Evolutionary conservation across 352 stramenopile species (phyloP), one percentile per base, ranked within the genome.

Genomic region (Paralagenidium karlingii): DNA sequence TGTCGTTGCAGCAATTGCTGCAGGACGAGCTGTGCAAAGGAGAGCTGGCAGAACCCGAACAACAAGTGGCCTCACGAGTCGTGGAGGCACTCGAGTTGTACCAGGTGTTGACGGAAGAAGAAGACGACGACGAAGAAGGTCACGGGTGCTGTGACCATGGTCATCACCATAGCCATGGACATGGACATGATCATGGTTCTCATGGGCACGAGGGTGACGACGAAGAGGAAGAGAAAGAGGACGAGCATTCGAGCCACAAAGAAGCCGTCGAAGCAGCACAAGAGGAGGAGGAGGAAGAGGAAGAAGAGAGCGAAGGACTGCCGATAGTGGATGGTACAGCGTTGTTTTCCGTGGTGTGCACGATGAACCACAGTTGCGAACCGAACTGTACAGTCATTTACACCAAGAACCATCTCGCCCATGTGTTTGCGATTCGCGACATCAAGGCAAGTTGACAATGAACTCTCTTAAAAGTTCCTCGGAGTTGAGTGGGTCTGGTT

Each of bases 351-450:
- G 70, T 76, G 7, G 81, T 94, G 26, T 97, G 89, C 54, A 96
- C 90, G 55, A 97, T 97, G 86, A 98, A 98, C 64, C 93, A 98
- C 65, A 95, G 80, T 41, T 98, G 90, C 57, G 67, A 86, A 37
- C 86, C 86, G 3, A 96, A 96, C 60, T 87, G 91, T 41, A 76
- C 84, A 5, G 68, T 96, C 34, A 50, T 93, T 18, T 96, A 96
- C 65, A 82, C 73, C 33, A 79, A 81, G 47, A 63, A 82, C 40
- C 71, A 71, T 49, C 43, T 59, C 30, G 71, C 68, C 11, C 73
- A 84, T 19, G 70, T 84, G 15, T 82, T 82, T 38, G 75, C 75
- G 9, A 60, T 86, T 5, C 56, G 79, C 33, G 68, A 82, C 24
- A 82, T 89, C 40, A 40, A 57, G 45, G 66, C 80, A 54, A 21